These are phyloP conservation scores for Rhipidocladum racemiflorum DNA, from an alignment of 176 grass and related monocot species.

Conservation along the genomic window DNA sequence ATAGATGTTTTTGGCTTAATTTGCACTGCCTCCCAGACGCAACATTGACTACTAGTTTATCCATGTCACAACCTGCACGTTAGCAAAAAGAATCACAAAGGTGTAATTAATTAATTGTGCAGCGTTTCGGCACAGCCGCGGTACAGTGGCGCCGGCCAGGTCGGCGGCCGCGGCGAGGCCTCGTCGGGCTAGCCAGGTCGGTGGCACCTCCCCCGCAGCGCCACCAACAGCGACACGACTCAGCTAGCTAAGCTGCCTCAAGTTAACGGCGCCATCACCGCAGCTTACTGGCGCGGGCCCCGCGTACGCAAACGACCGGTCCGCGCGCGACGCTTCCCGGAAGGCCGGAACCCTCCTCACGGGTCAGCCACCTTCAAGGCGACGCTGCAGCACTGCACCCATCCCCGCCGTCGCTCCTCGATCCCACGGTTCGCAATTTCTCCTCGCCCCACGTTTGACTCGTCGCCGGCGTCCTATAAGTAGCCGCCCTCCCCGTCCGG, in stretches of 20 bases:
- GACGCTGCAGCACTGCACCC: background rate
- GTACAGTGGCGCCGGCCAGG: background rate
- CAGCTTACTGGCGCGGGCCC: background rate
- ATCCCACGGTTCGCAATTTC: conserved; percentile 8
- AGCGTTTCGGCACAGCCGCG: too few relatives aligned
- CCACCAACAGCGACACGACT: conserved; percentile 10
- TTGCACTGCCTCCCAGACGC: too few relatives aligned
- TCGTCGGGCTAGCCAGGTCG: too few relatives aligned
- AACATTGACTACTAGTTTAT: too few relatives aligned
- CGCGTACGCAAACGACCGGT: background rate
- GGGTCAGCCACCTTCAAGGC: conserved; percentile 35
- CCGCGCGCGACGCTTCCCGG: conserved; percentile 18
- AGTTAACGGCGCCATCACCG: conserved; percentile 12
- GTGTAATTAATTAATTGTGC: too few relatives aligned
- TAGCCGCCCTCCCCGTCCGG: conserved; percentile 11
- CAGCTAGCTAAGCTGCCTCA: background rate
- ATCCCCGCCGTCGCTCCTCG: accelerated
- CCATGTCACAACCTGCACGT: too few relatives aligned
- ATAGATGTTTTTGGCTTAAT: too few relatives aligned
- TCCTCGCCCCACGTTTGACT: conserved; percentile 14
- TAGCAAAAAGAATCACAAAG: too few relatives aligned
- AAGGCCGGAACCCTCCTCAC: background rate
- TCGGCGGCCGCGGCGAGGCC: background rate
- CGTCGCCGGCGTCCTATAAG: conserved; percentile 46
- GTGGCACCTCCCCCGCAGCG: background rate